Base-by-base conservation (phyloP, 2,329 filamentous ascomycete species). In the Colletotrichum camelliae region DNA sequence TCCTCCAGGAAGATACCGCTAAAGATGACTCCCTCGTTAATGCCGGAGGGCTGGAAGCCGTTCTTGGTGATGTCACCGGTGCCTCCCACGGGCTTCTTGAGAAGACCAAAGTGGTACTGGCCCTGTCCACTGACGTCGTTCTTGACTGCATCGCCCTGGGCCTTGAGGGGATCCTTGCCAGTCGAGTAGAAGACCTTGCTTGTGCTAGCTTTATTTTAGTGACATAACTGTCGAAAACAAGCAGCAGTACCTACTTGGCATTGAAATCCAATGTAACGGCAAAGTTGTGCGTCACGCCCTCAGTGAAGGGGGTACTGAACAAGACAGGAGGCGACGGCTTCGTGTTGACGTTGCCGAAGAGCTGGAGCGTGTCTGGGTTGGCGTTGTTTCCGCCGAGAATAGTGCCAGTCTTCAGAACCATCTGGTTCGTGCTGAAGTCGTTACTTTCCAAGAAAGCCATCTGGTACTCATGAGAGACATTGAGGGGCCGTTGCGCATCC, bases 401-500 rank as follows among this genome's bases (percentile, higher is more conserved):
- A 8, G 87, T 87, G 33, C 91, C 91, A 5, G 88, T 87, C 83
- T 92, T 90, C 77, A 92, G 86, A 15, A 87, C 87, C 71, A 90
- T 82, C 81, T 90, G 88, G 81, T 90, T 89, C 62, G 85, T 87
- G 77, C 84, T 86, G 80, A 84, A 90, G 77, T 87, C 85, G 57
- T 79, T 82, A 77, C 83, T 85, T 80, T 89, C 87, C 21, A 88
- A 84, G 81, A 88, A 90, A 29, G 87, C 84, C 64, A 91, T 86
- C 80, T 91, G 85, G 82, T 93, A 93, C 83, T 93, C 90, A 80
- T 93, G 91, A 8, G 88, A 89, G 70, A 89, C 82, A 83, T 93
- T 93, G 65, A 93, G 82, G 12, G 88, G 88, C 13, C 88, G 84
- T 37, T 84, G 80, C 2, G 81, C 77, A 78, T 93, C 90, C 79